These are phyloP conservation scores for Mesotaenium endlicherianum DNA, from an alignment of 139 green algal species.

Conservation along the genomic window DNA sequence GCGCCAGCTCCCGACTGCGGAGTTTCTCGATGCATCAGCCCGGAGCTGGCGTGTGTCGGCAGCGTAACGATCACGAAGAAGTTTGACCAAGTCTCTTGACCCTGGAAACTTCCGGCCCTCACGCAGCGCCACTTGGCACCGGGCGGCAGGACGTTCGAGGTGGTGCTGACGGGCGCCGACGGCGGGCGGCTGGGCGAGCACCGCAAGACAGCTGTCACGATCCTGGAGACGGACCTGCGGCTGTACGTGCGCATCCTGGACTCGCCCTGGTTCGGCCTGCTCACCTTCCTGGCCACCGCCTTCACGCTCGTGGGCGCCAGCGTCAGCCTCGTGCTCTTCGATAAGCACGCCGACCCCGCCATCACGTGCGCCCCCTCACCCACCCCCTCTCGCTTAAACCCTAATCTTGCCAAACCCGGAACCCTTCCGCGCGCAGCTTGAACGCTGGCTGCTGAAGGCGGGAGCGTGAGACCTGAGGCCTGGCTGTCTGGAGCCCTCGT, in stretches of 20 bases:
- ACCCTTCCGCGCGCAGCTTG: too few species aligned
- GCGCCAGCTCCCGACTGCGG: too few species aligned
- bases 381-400: too few species aligned
- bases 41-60: too few species aligned
- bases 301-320: not conserved
- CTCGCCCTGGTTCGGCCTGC: not conserved
- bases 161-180: not conserved
- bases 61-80: not conserved
- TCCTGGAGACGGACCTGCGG: not conserved
- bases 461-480: too few species aligned
- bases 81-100: not conserved
- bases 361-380: too few species aligned
- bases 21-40: too few species aligned
- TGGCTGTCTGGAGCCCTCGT: too few species aligned
- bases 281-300: not conserved
- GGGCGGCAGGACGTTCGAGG: not conserved
- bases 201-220: not conserved
- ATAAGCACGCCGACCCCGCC: too few species aligned
- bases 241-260: not conserved
- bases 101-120: not conserved
- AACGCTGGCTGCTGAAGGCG: too few species aligned
- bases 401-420: too few species aligned
- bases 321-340: too few species aligned
- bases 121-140: not conserved
- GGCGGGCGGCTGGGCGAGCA: not conserved